Evolutionary conservation across 1,284 basidiomycete species (phyloP).

Genomic region (Malassezia dermatis): DNA sequence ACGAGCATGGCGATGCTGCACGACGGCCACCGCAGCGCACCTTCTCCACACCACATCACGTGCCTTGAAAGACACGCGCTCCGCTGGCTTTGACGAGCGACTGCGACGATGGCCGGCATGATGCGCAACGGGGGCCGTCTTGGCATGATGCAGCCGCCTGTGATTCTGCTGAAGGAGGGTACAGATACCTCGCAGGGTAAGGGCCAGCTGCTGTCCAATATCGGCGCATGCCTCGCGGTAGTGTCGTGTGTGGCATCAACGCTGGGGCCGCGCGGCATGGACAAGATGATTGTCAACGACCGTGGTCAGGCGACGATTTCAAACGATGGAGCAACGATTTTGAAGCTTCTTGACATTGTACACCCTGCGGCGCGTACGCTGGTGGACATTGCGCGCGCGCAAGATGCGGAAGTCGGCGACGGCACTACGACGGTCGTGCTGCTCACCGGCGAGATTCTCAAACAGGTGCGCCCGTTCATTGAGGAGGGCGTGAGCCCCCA

Average conservation of each 20-base stretch:
- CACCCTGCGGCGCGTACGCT: conserved; percentile 92
- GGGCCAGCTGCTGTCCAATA: conserved; percentile 86
- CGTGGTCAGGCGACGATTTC: conserved; percentile 94
- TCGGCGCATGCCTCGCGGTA: conserved; percentile 52
- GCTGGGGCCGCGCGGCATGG: conserved; percentile 96
- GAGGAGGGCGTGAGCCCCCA: conserved; percentile 97
- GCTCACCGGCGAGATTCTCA: conserved; percentile 84
- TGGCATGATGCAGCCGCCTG: conserved; percentile 38
- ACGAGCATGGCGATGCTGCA: background rate
- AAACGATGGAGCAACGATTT: conserved; percentile 90
- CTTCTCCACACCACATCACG: background rate
- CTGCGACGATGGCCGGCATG: conserved; percentile 15
- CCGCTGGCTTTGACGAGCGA: conserved; percentile 1
- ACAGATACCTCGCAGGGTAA: conserved; percentile 94
- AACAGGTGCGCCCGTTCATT: conserved; percentile 80
- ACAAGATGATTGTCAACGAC: conserved; percentile 63
- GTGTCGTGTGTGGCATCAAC: conserved; percentile 60
- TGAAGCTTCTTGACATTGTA: conserved; percentile 92
- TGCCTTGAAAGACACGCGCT: background rate
- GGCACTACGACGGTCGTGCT: conserved; percentile 93
- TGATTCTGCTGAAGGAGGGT: conserved; percentile 56
- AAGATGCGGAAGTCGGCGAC: conserved; percentile 96
- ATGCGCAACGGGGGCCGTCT: conserved; percentile 18
- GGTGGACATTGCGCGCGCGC: conserved; percentile 92
- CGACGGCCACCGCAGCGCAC: background rate